Percentiles rank a stretch among this genome's conserved stretches.
phyloP scores from a whole-genome alignment of 2,329 filamentous ascomycete species.

The Orbilia blumenaviensis region DNA sequence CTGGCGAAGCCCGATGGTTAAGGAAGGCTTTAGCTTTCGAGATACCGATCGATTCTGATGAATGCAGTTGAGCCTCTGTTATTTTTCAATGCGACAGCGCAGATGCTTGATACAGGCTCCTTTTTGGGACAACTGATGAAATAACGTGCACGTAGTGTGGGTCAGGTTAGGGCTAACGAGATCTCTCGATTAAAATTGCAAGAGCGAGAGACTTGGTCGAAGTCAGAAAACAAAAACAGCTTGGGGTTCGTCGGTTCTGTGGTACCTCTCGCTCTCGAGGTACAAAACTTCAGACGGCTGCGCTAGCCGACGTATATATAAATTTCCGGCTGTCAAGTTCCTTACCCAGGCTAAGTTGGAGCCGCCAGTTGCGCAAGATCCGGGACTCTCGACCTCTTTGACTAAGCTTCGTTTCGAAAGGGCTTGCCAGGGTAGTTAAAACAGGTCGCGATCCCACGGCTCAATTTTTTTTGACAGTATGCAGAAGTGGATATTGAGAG shows the following conservation, averaged over 20 bases:
- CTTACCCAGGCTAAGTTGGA: constrained; percentile 23
- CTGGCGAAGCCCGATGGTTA: constrained; percentile 40
- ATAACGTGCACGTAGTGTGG: constrained; percentile 18
- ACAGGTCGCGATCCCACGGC: constrained; percentile 37
- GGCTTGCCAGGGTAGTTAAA: constrained; percentile 23
- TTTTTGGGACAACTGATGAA: constrained; percentile 17
- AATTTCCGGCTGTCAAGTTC: constrained; percentile 11
- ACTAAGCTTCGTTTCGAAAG: constrained; percentile 17
- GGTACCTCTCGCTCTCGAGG: constrained; percentile 15
- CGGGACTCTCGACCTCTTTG: neutral
- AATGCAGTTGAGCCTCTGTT: neutral
- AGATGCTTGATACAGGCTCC: neutral
- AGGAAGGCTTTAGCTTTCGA: neutral
- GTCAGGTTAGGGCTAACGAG: too few species aligned
- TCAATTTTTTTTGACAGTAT: constrained; percentile 17
- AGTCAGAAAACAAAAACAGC: neutral
- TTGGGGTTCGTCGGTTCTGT: neutral
- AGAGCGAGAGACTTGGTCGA: neutral
- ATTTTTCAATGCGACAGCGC: neutral
- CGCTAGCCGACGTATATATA: constrained; percentile 35
- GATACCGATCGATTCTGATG: neutral
- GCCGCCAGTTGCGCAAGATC: constrained; percentile 48
- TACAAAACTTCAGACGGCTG: constrained; percentile 17
- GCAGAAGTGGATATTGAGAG: constrained; percentile 22
- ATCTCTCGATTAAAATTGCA: neutral